Evolutionary conservation across 306 rosid species (phyloP).

Genomic region (Cicer cuneatum): DNA sequence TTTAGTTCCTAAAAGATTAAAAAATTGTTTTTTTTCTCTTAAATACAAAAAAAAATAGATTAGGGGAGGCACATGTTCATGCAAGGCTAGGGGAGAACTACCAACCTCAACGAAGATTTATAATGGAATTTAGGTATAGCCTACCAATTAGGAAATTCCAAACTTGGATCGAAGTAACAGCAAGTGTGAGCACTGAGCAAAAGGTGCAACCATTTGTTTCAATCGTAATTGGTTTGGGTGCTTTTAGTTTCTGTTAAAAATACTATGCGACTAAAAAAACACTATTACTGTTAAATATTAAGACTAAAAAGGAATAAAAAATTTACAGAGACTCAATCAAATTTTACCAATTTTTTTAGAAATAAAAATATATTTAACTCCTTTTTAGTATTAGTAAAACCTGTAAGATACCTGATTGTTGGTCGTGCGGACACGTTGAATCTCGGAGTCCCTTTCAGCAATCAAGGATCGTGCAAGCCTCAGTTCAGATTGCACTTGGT

Average conservation of each 20-base stretch:
- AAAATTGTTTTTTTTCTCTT: not conserved
- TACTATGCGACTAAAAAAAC: not conserved
- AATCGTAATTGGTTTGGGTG: not conserved
- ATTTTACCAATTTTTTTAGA: not conserved
- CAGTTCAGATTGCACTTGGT: constrained; percentile 87
- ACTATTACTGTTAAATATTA: not conserved
- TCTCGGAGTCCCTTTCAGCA: constrained; percentile 91
- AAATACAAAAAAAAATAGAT: not conserved
- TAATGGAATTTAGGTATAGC: not conserved
- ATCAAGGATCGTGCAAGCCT: constrained; percentile 94
- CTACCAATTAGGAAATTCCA: not conserved
- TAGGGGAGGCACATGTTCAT: not conserved
- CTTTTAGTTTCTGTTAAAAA: not conserved
- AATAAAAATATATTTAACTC: not conserved
- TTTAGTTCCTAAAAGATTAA: not conserved
- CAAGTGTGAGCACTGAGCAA: not conserved
- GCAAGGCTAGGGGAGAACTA: not conserved
- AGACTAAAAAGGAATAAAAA: not conserved
- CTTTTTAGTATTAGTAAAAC: constrained; percentile 14
- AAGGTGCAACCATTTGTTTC: not conserved
- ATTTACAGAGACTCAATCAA: not conserved
- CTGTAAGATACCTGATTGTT: constrained; percentile 74
- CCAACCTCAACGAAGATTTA: not conserved
- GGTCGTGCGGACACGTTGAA: constrained; percentile 76
- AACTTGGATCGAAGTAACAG: not conserved